Evolutionary conservation across 768 basidiomycete species (phyloP).

Genomic region (Clavaria fumosa): DNA sequence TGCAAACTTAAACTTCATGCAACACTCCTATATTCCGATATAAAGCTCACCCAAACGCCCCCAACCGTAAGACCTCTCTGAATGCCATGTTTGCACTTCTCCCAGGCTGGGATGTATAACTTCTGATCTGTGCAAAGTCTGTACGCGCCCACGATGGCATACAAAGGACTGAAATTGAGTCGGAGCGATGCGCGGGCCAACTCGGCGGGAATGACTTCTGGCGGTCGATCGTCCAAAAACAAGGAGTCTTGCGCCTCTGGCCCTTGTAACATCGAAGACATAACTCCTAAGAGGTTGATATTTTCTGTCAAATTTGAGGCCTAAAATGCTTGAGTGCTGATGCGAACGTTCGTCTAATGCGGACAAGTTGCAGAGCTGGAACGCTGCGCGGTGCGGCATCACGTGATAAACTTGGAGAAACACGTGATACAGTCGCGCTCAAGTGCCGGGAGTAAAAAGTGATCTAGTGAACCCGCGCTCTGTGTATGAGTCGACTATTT

Average conservation of each 20-base stretch:
- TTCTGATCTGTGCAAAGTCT: slow-evolving; percentile 59
- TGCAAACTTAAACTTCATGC: slow-evolving; percentile 15
- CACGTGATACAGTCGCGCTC: too few species aligned
- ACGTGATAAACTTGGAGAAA: too few species aligned
- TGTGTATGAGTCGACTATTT: too few species aligned
- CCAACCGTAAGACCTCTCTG: slow-evolving; percentile 56
- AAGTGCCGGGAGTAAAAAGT: too few species aligned
- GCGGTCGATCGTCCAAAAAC: slow-evolving; percentile 11
- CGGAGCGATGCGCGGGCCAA: slow-evolving; percentile 42
- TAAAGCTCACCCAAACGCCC: slow-evolving; percentile 42
- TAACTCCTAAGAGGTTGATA: too few species aligned
- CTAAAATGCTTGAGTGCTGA: too few species aligned
- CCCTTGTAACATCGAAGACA: slow-evolving; percentile 5
- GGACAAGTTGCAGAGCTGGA: too few species aligned
- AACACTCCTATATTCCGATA: slow-evolving; percentile 1
- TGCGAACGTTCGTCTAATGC: too few species aligned
- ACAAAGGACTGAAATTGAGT: slow-evolving; percentile 67
- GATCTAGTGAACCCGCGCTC: too few species aligned
- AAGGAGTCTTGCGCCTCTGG: slow-evolving; percentile 22
- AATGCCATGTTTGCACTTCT: slow-evolving; percentile 71
- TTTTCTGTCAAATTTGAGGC: too few species aligned
- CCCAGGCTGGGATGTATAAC: slow-evolving; percentile 64
- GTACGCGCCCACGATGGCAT: slow-evolving; percentile 75
- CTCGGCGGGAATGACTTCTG: slow-evolving; percentile 26
- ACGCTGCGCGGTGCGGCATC: too few species aligned